Evolutionary conservation across 1,284 basidiomycete genomes (phyloP).

Genomic region (Trametes hirsuta): DNA sequence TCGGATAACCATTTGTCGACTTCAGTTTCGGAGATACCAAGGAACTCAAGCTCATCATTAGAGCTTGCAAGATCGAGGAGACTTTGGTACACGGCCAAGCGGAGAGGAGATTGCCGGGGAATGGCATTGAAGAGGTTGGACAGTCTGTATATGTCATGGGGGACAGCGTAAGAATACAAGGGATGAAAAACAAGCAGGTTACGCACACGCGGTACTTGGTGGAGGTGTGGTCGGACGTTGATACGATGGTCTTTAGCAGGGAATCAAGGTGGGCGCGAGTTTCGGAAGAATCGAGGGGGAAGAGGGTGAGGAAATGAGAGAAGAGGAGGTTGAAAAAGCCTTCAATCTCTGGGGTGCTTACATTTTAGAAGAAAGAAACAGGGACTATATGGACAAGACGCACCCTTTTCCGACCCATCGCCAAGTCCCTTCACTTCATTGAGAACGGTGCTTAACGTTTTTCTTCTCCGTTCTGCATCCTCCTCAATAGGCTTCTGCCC

Average conservation of each 20-base stretch:
- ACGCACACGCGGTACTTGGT: slow-evolving; percentile 75
- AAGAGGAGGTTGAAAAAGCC: slow-evolving; percentile 86
- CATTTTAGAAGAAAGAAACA: background rate
- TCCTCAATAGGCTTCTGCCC: slow-evolving; percentile 56
- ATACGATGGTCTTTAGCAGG: slow-evolving; percentile 59
- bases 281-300: slow-evolving; percentile 56
- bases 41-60: slow-evolving; percentile 71
- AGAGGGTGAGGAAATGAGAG: slow-evolving; percentile 67
- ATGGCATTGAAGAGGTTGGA: slow-evolving; percentile 89
- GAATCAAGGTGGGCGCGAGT: slow-evolving; percentile 50
- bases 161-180: slow-evolving; percentile 4
- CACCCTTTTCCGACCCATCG: slow-evolving; percentile 76
- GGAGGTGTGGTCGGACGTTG: slow-evolving; percentile 52
- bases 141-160: slow-evolving; percentile 50
- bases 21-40: slow-evolving; percentile 64
- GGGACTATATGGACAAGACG: slow-evolving; percentile 23
- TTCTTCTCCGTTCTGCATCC: slow-evolving; percentile 53
- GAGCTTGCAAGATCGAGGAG: slow-evolving; percentile 68
- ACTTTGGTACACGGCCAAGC: slow-evolving; percentile 66
- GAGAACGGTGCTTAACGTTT: slow-evolving; percentile 61
- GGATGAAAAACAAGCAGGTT: background rate
- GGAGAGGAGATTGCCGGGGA: slow-evolving; percentile 69
- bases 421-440: slow-evolving; percentile 68
- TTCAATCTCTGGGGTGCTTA: slow-evolving; percentile 62
- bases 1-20: slow-evolving; percentile 78